Evolutionary conservation across 1,139 yeast genomes (phyloP).

Genomic region (Citeromyces siamensis): DNA sequence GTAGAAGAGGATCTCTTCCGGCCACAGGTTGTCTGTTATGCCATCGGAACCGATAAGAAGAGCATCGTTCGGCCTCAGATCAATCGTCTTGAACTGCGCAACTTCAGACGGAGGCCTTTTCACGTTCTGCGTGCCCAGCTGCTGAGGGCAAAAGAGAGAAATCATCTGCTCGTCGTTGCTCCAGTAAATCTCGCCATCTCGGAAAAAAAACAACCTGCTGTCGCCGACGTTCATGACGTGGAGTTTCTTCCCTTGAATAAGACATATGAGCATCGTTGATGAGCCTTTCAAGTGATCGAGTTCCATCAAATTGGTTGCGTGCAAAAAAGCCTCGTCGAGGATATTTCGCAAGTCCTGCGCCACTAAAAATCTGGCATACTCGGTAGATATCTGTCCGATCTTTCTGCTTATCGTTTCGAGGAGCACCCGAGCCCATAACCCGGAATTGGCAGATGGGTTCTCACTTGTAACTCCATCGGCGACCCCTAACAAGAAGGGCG

Average conservation of each 20-base stretch:
- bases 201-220: constrained; percentile 33
- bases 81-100: constrained; percentile 33
- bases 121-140: constrained; percentile 37
- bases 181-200: constrained; percentile 32
- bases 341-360: constrained; percentile 30
- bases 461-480: constrained; percentile 57
- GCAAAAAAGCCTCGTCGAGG: constrained; percentile 37
- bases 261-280: constrained; percentile 37
- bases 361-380: constrained; percentile 30
- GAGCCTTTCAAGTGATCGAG: constrained; percentile 36
- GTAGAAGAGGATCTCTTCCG: constrained; percentile 29
- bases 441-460: constrained; percentile 33
- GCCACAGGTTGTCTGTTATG: constrained; percentile 38
- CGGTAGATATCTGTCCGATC: constrained; percentile 28
- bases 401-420: constrained; percentile 37
- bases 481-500: constrained; percentile 40
- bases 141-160: constrained; percentile 37
- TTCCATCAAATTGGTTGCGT: constrained; percentile 42
- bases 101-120: constrained; percentile 32
- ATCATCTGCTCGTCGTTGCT: constrained; percentile 37
- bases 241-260: constrained; percentile 26
- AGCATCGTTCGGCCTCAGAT: constrained; percentile 28
- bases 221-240: constrained; percentile 46
- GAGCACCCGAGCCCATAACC: constrained; percentile 46
- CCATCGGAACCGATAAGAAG: constrained; percentile 42